A percentile compares a stretch with the other conserved stretches of the same genome.
phyloP scores from a whole-genome alignment of 139 green algal species.

The Picochlorum sp. region DNA sequence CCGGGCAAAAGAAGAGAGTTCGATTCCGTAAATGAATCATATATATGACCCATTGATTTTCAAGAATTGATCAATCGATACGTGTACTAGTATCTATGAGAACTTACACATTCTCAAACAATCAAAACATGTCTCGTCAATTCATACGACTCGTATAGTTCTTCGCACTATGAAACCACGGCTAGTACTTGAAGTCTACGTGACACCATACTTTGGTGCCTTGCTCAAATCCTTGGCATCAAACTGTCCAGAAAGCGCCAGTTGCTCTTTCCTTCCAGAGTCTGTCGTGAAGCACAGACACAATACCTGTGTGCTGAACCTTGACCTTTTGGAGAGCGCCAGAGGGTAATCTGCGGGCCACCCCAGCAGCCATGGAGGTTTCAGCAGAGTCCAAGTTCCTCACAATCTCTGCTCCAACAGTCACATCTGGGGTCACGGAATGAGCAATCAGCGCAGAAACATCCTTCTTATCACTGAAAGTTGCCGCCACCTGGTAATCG shows the following conservation, averaged over 20 bases:
- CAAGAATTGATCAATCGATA: too few relatives aligned
- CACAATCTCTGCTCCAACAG: conserved; percentile 35
- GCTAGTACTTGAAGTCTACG: conserved; percentile 38
- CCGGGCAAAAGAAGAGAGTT: too few relatives aligned
- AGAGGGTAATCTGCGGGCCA: conserved; percentile 11
- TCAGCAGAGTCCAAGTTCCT: conserved; percentile 12
- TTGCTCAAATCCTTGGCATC: conserved; percentile 32
- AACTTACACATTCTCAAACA: too few relatives aligned
- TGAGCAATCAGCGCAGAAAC: conserved; percentile 33
- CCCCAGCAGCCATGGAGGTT: conserved; percentile 13
- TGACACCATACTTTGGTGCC: conserved; percentile 41
- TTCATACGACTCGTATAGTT: too few relatives aligned
- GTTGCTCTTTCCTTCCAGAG: conserved; percentile 18
- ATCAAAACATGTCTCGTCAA: too few relatives aligned
- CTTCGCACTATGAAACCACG: not conserved
- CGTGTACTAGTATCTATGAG: too few relatives aligned
- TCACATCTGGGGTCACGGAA: conserved; percentile 16
- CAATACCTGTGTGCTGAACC: conserved; percentile 36
- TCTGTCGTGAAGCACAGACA: conserved; percentile 32
- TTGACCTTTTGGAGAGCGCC: conserved; percentile 37
- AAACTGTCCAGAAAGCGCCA: conserved; percentile 34
- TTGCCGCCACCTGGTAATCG: conserved; percentile 36
- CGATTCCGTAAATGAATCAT: too few relatives aligned
- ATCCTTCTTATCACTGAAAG: conserved; percentile 24
- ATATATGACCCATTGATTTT: too few relatives aligned